Base-by-base conservation (phyloP, 768 basidiomycete species). In the Suillus fuscotomentosus region DNA sequence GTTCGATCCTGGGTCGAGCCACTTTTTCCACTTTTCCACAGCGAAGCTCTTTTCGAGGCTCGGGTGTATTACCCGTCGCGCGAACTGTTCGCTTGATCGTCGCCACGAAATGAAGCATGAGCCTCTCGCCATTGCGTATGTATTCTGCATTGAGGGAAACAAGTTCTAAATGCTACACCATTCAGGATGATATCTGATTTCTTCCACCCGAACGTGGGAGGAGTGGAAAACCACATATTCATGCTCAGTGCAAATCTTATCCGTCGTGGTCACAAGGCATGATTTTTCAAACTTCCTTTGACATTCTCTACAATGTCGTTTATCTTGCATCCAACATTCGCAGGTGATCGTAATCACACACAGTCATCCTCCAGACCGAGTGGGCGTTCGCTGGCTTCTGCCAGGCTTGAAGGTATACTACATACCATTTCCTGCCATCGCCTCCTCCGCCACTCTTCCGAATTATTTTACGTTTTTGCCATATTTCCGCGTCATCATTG, bases 321-420 rank as follows among this genome's bases (percentile, higher is more conserved):
- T 63, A 15, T 39, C 22, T 24, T 48, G 47, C 8, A 31, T 63
- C 62, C 60, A 38, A 50, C 5, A 13, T 48, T 31, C 11, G 7
- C 65, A 95, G 94, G 95, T 99, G 62, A 89, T 99, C 66, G 88
- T 97, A 45, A 91, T 99, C 64, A 98, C 97, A 0, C 97, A 99
- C 73, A 88, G 91, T 65, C 94, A 97, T 71, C 83, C 88, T 7
- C 89, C 91, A 34, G 88, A 91, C 71, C 89, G 96, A 34, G 87
- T 90, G 57, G 97, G 96, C 8, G 80, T 99, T 27, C 91, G 95
- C 15, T 96, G 95, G 90, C 81, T 99, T 0, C 76, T 91, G 0
- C 92, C 93, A 10, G 83, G 85, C 13, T 81, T 99, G 66, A 99
- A 99, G 77, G 91, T 97, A 36, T 99, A 99, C 78, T 88, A 99